Evolutionary conservation across 2,329 filamentous ascomycete species (phyloP).

Genomic region (Phialocephala sp.): DNA sequence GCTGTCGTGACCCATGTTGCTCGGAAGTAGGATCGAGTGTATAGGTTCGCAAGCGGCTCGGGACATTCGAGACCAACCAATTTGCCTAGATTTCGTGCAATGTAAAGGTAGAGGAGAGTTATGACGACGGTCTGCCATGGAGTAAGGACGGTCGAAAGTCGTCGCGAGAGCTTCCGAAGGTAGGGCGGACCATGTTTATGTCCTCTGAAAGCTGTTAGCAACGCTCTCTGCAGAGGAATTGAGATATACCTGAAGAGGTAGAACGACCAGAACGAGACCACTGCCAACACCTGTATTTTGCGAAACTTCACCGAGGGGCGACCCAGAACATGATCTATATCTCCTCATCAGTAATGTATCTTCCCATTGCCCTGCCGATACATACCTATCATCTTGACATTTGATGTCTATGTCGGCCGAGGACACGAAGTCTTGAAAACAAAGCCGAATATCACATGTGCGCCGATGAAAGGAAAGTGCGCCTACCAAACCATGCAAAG

Average conservation of each 20-base stretch:
- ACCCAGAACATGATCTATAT: conserved; percentile 83
- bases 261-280: conserved; percentile 88
- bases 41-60: conserved; percentile 92
- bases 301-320: conserved; percentile 90
- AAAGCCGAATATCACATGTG: conserved; percentile 23
- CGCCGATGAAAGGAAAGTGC: conserved; percentile 9
- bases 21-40: conserved; percentile 89
- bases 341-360: neutral
- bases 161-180: conserved; percentile 71
- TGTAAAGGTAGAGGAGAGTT: conserved; percentile 89
- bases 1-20: conserved; percentile 97
- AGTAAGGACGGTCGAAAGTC: conserved; percentile 74
- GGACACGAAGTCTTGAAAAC: conserved; percentile 1
- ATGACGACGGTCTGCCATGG: conserved; percentile 88
- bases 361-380: conserved; percentile 3
- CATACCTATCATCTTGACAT: conserved; percentile 41
- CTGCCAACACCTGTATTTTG: conserved; percentile 89
- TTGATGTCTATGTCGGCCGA: conserved; percentile 15
- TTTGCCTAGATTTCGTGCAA: conserved; percentile 91
- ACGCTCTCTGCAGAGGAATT: conserved; percentile 5
- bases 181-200: conserved; percentile 86
- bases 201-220: conserved; percentile 60
- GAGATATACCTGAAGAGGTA: conserved; percentile 74
- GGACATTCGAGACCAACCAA: conserved; percentile 89
- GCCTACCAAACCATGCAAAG: conserved; percentile 12